phyloP scores from a whole-genome alignment of 73 alveolate species.

The Uronychia binucleata region DNA sequence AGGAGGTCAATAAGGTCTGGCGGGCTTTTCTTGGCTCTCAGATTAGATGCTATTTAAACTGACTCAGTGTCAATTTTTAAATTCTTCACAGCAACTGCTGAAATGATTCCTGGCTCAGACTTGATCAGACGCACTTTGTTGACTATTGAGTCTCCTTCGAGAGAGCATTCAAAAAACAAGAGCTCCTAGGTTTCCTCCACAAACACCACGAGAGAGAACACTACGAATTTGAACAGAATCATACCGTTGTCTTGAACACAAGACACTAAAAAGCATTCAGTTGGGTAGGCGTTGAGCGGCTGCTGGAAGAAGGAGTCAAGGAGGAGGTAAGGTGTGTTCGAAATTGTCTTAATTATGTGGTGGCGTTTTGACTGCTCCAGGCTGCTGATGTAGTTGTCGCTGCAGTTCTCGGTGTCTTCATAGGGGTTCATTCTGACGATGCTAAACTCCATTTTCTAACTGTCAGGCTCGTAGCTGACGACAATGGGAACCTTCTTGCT shows the following conservation, averaged over 20 bases:
- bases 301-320: conserved; percentile 8
- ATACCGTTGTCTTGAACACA: neutral
- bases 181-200: neutral
- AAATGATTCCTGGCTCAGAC: neutral
- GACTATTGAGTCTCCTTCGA: conserved; percentile 15
- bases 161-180: neutral
- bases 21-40: neutral
- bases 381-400: conserved; percentile 13
- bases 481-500: conserved; percentile 11
- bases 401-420: neutral
- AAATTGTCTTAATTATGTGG: conserved; percentile 17
- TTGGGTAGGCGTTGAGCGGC: conserved; percentile 1
- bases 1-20: neutral
- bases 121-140: neutral
- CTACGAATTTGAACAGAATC: neutral
- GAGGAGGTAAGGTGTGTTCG: neutral
- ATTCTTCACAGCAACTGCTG: neutral
- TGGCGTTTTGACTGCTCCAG: conserved; percentile 31
- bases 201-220: conserved; percentile 14
- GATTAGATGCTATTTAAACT: neutral
- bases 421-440: neutral
- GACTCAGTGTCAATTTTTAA: neutral
- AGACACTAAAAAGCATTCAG: neutral
- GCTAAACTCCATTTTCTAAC: neutral
- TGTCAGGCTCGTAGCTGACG: neutral